Percentiles rank a stretch among this genome's conserved stretches.
phyloP scores from a whole-genome alignment of 2,329 filamentous ascomycete genomes.

The Setomelanomma holmii region DNA sequence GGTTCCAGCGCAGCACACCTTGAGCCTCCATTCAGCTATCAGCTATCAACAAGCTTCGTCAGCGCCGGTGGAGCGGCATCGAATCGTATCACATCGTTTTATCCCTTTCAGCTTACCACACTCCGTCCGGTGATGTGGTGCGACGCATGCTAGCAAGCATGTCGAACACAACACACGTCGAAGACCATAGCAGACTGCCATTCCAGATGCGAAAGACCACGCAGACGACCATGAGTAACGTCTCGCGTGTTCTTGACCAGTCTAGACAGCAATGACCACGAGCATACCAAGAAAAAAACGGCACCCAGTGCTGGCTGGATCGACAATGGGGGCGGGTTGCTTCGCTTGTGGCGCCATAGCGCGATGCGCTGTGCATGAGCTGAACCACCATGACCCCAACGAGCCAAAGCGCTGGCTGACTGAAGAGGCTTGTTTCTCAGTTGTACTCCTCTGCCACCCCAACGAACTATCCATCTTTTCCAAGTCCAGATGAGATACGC shows the following conservation, averaged over 20 bases:
- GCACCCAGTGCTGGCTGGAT: neutral
- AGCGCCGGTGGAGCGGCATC: neutral
- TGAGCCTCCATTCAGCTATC: neutral
- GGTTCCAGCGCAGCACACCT: constrained; percentile 50
- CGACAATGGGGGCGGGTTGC: neutral
- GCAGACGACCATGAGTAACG: neutral
- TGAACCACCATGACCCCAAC: neutral
- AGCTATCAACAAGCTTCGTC: constrained; percentile 2
- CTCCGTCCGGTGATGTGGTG: neutral
- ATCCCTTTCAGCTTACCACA: constrained; percentile 2
- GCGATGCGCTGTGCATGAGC: neutral
- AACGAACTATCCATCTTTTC: neutral
- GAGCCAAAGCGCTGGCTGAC: neutral
- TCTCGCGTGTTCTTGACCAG: neutral
- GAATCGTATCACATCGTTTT: neutral
- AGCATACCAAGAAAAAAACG: neutral
- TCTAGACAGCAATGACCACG: neutral
- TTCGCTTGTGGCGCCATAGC: neutral
- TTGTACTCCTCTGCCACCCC: neutral
- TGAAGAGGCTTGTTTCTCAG: neutral
- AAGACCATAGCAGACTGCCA: too few species aligned
- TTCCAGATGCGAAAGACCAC: neutral
- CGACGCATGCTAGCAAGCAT: constrained; percentile 2
- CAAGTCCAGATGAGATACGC: neutral
- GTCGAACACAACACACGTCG: neutral